phyloP scores from a whole-genome alignment of 2,329 filamentous ascomycete species.

The Colletotrichum chrysophilum region DNA sequence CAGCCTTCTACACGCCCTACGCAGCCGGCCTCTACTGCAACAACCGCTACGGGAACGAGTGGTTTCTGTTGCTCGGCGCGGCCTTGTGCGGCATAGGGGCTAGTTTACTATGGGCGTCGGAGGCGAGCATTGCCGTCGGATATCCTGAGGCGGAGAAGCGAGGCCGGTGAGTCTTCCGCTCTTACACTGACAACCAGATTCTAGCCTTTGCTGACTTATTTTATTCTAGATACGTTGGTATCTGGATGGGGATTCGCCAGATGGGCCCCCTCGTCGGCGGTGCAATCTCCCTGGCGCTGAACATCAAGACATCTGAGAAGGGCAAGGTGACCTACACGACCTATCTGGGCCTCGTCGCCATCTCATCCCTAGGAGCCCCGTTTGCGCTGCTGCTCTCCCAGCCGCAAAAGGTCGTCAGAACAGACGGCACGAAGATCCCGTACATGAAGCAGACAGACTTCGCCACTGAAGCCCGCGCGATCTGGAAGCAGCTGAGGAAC shows the following conservation, averaged over 20 bases:
- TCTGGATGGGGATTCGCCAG: constrained; percentile 15
- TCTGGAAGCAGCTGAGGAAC: constrained; percentile 16
- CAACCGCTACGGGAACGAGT: constrained; percentile 45
- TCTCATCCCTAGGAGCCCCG: constrained; percentile 49
- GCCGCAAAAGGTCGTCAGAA: constrained; percentile 47
- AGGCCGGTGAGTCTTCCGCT: constrained; percentile 34
- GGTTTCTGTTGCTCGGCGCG: constrained; percentile 48
- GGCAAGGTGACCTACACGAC: constrained; percentile 44
- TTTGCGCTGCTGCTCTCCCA: constrained; percentile 48
- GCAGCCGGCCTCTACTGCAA: constrained; percentile 48
- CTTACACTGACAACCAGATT: not conserved
- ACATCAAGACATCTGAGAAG: constrained; percentile 38
- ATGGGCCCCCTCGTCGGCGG: constrained; percentile 46
- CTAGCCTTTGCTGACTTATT: not conserved
- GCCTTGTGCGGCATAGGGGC: constrained; percentile 44
- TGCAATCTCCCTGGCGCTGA: constrained; percentile 54
- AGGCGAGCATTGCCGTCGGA: constrained; percentile 50
- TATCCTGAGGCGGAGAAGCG: constrained; percentile 71
- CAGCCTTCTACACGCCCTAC: constrained; percentile 46
- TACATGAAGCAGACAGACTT: constrained; percentile 13
- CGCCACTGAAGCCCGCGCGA: not conserved
- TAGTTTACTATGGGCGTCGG: constrained; percentile 38
- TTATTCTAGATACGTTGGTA: not conserved
- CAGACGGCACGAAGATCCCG: constrained; percentile 43
- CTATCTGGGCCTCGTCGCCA: constrained; percentile 50